A percentile compares a stretch with the other conserved stretches of the same genome.
Conservation (phyloP, 768 basidiomycete genomes). For the Russula lepida region DNA sequence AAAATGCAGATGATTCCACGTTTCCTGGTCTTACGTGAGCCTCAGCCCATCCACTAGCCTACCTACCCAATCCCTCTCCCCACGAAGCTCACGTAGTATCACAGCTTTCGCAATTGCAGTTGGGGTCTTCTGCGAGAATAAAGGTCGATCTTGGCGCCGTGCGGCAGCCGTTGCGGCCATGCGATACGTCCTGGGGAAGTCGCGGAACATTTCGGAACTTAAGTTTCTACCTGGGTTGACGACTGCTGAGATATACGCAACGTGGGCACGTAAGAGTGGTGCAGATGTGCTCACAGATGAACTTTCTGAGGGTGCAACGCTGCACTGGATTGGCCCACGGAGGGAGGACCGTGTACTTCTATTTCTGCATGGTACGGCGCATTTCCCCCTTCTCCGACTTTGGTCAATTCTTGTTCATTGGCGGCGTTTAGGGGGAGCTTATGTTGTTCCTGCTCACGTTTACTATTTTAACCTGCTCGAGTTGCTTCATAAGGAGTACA, state of each 20-base stretch:
- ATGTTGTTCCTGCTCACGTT: not conserved
- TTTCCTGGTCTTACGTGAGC: not conserved
- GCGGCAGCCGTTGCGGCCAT: not conserved
- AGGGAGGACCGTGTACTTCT: not conserved
- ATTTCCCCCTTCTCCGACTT: too few relatives aligned
- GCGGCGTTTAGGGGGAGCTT: constrained; percentile 1
- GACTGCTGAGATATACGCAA: not conserved
- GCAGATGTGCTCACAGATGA: not conserved
- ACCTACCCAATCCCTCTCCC: too few relatives aligned
- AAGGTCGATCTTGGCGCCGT: constrained; percentile 4
- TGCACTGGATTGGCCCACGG: constrained; percentile 7
- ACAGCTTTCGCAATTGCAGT: not conserved
- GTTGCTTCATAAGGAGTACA: not conserved
- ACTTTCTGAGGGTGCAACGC: not conserved
- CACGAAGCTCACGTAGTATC: not conserved
- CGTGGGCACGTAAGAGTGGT: not conserved
- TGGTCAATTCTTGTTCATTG: not conserved
- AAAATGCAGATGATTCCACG: not conserved
- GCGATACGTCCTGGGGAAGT: not conserved
- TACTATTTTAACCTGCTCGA: not conserved
- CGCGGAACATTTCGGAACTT: not conserved
- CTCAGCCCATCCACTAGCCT: not conserved
- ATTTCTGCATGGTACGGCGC: not conserved
- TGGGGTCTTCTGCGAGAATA: not conserved
- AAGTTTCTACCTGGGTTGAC: not conserved